Evolutionary conservation across 2,329 filamentous ascomycete genomes (phyloP), one percentile per base, ranked within the genome.

Genomic region (Chrysoporthe cubensis): DNA sequence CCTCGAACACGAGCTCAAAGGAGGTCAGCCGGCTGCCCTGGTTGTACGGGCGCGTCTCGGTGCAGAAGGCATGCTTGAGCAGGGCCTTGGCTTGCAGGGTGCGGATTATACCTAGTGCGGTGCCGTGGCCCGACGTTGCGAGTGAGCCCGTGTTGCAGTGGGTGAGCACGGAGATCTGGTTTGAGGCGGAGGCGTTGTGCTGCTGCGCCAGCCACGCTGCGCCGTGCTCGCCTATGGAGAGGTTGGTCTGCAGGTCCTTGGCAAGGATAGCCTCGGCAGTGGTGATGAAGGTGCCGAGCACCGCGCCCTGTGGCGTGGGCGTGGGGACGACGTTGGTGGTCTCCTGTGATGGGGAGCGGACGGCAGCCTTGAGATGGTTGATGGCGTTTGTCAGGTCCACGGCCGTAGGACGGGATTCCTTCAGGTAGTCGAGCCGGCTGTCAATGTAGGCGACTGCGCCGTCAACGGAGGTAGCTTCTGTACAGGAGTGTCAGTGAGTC

Each of bases 71-170:
- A 75, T 94, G 94, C 70, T 89, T 85, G 34, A 99, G 85, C 7
- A 87, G 83, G 5, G 85, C 83, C 66, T 84, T 84, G 14, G 87
- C 80, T 75, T 92, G 87, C 5, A 99, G 84, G 4, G 92, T 93
- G 67, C 96, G 92, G 73, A 99, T 94, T 62, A 99, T 96, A 32
- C 96, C 96, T 2, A 99, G 84, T 0, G 96, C 96, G 13, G 96
- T 99, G 63, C 96, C 96, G 76, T 98, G 97, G n/a, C 96, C 96
- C 18, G 96, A 97, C 1, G 96, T 99, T 37, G 96, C 96, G 44
- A 99, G 89, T 26, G 95, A 97, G 40, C 96, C 96, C 32, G 96
- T 99, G 79, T 99, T 99, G 84, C 96, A 99, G 80, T 99, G 96
- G 13, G 96, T 99, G 72, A 99, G 81, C 56, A 99, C 90, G n/a